Evolutionary conservation across 306 rosid species (phyloP), one percentile per base, ranked within the genome.

Genomic region (Luffa acutangula): DNA sequence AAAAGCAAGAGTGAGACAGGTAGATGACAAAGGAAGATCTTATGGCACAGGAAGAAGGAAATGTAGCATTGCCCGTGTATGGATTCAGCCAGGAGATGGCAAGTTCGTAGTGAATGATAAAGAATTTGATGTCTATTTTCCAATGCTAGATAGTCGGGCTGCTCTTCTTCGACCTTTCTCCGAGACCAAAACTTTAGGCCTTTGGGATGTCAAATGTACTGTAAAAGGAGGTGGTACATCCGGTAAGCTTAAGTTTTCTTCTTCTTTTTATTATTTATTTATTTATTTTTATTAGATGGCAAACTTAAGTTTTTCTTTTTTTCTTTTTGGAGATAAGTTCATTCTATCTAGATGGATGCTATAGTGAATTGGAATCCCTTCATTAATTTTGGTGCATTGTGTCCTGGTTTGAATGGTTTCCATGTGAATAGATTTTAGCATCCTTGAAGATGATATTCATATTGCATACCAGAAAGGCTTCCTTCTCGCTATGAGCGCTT

Each of bases 31-130:
- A 77, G 98, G 93, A 60, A 91, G 98, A 83, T 88, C 98, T 78
- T 95, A 95, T 82, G 98, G 95, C 75, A 89, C 97, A 9, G 98
- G 98, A 83, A 89, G 95, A 87, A 92, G 98, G 89, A 95, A 95
- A 88, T 95, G 97, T 86, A 95, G 98, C 65, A 64, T 95, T 75
- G 98, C 98, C 48, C 95, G 97, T 80, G 98, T 95, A 52, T 95
- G 93, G 95, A 89, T 95, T 85, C 88, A 89, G 76, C 97, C 98
- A 57, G 98, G 98, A 62, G 78, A 89, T 71, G 98, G 97, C 12
- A 89, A 95, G 79, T 91, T 95, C 21, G 0, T 85, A 3, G 91
- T 95, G 69, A 95, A 92, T 33, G 97, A 91, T 51, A 91, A 92
- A 80, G 93, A 92, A 72, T 91, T 91, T 76, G 98, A 95, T 77